phyloP scores from a whole-genome alignment of 306 rosid genomes.

The Cercis canadensis region DNA sequence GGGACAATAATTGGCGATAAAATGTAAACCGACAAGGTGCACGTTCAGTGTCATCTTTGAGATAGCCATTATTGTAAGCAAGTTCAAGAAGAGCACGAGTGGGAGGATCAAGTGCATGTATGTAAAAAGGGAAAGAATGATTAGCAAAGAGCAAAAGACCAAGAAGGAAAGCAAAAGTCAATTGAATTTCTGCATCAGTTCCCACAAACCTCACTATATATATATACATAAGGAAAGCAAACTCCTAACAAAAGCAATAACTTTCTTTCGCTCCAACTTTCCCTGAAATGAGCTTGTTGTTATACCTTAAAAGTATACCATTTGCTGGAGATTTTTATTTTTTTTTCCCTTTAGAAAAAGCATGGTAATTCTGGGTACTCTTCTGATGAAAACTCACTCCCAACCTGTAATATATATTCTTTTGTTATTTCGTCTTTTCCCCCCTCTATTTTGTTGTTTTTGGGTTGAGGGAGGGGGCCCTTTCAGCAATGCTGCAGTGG shows the following conservation, averaged over 20 bases:
- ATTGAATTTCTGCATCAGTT: conserved; percentile 23
- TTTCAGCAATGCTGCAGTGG: background rate
- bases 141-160: conserved; percentile 37
- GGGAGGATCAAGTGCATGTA: conserved; percentile 39
- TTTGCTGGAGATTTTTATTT: no score
- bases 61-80: conserved; percentile 40
- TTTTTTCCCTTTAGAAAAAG: no score
- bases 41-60: conserved; percentile 43
- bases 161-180: background rate
- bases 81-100: conserved; percentile 40
- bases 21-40: conserved; percentile 52
- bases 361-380: background rate
- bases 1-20: conserved; percentile 40
- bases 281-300: background rate
- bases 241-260: conserved; percentile 12
- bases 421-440: no score
- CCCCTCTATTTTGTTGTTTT: no score
- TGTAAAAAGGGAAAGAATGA: conserved; percentile 40
- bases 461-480: background rate
- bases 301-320: background rate
- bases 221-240: background rate
- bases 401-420: no score
- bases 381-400: background rate
- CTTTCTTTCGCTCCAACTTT: conserved; percentile 13
- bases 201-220: conserved; percentile 6